Percentiles rank a stretch among this genome's conserved stretches.
Evolutionary conservation across 257 asterid genomes (phyloP).

Genomic region (Plantago ovata): DNA sequence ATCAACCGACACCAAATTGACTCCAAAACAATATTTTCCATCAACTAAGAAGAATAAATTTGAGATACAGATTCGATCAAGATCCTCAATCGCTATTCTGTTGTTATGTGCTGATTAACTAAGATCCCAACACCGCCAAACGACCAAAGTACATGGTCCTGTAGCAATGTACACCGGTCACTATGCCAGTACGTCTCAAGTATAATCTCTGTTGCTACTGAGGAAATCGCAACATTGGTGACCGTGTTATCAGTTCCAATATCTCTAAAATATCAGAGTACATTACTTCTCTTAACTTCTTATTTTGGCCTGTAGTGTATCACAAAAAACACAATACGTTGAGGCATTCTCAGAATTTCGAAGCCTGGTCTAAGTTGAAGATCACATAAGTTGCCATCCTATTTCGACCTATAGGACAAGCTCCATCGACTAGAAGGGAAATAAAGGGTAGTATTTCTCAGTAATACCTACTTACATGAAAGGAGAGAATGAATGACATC

Average conservation of each 20-base stretch:
- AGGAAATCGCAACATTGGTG: slow-evolving; percentile 50
- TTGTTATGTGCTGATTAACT: slow-evolving; percentile 52
- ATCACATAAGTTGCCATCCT: too few relatives aligned
- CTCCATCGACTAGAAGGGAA: too few relatives aligned
- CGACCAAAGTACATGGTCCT: slow-evolving; percentile 49
- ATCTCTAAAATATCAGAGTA: too few relatives aligned
- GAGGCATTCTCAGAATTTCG: too few relatives aligned
- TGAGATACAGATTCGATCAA: slow-evolving; percentile 35
- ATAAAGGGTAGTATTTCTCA: too few relatives aligned
- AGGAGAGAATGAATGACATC: too few relatives aligned
- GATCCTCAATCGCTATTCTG: slow-evolving; percentile 50
- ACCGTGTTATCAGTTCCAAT: slow-evolving; percentile 56
- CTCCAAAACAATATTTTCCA: slow-evolving; percentile 49
- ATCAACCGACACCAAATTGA: slow-evolving; percentile 37
- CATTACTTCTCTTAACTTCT: too few relatives aligned
- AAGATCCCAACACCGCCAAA: slow-evolving; percentile 57
- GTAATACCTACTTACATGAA: too few relatives aligned
- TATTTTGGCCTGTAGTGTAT: too few relatives aligned
- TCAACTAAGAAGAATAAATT: slow-evolving; percentile 54
- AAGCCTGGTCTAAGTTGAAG: too few relatives aligned
- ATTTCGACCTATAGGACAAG: too few relatives aligned
- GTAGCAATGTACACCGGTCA: slow-evolving; percentile 54
- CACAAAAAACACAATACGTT: too few relatives aligned
- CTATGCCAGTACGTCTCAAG: slow-evolving; percentile 45
- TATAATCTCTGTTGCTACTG: slow-evolving; percentile 43